Evolutionary conservation across 2,329 filamentous ascomycete genomes (phyloP).

Genomic region (Fusarium fracticaudum): DNA sequence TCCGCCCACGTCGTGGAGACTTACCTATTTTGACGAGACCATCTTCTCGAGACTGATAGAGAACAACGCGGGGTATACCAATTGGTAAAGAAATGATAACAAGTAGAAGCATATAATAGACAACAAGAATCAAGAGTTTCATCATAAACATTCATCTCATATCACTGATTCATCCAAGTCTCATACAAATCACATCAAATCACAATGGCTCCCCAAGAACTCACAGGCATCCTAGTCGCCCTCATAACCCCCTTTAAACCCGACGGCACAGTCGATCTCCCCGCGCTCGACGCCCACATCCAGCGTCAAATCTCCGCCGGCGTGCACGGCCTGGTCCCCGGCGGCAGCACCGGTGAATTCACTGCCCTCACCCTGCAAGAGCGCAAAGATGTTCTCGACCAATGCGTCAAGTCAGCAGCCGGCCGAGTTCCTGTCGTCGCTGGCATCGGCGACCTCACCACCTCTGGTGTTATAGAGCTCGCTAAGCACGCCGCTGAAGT

Average conservation of each 20-base stretch:
- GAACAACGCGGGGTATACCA: conserved; percentile 25
- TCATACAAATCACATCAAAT: not conserved
- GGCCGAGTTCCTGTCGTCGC: conserved; percentile 55
- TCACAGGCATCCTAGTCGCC: conserved; percentile 58
- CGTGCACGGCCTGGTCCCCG: conserved; percentile 60
- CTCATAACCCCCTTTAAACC: conserved; percentile 59
- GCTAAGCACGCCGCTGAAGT: conserved; percentile 47
- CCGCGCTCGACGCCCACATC: conserved; percentile 51
- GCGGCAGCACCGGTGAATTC: conserved; percentile 60
- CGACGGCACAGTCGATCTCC: conserved; percentile 53
- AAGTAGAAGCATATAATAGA: conserved; percentile 20
- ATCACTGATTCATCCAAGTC: not conserved
- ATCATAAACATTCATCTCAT: not conserved
- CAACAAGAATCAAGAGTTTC: not conserved
- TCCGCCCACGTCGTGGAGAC: conserved; percentile 35
- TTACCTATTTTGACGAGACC: conserved; percentile 27
- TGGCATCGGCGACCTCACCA: conserved; percentile 56
- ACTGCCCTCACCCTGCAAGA: conserved; percentile 55
- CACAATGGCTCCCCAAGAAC: conserved; percentile 38
- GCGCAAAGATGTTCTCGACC: conserved; percentile 56
- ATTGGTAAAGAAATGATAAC: not conserved
- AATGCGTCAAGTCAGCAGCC: conserved; percentile 47
- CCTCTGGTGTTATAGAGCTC: conserved; percentile 43
- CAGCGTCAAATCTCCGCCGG: conserved; percentile 56
- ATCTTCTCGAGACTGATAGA: not conserved